Evolutionary conservation across 2,329 filamentous ascomycete genomes (phyloP), one percentile per base, ranked within the genome.

Genomic region (Geosmithia morbida): DNA sequence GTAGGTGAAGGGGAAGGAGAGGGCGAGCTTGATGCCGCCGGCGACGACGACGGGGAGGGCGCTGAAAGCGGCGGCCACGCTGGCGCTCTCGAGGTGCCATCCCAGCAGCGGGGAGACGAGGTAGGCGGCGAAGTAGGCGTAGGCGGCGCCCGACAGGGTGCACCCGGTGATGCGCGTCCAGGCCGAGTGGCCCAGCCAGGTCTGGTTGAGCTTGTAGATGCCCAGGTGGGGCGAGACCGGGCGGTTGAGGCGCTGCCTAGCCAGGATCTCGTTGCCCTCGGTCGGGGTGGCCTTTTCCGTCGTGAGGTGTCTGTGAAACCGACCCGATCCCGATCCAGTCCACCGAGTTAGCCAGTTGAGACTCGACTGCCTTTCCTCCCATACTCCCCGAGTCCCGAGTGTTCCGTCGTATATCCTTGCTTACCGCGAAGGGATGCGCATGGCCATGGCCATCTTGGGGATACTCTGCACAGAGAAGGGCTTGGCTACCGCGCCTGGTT

Each of bases 161-260:
- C 74, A 68, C 58, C 87, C 89, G n/a, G 87, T 90, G 69, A 95
- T 79, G 59, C 89, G 87, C 71, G 88, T 85, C 67, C 86, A 74
- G 54, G 75, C 73, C 49, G 72, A 79, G 56, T 80, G 81, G 55
- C 75, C 74, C 65, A 86, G 82, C 83, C 82, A 95, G 57, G 87
- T 92, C 68, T 96, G 85, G 66, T 87, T 80, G 50, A 83, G 77
- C 64, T 79, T 76, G 80, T 96, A 96, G 76, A 94, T 89, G 59
- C 69, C 64, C 52, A 96, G 78, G 63, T 96, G 88, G 48, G 89
- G 89, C 43, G 87, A 76, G 57, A 95, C 74, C 61, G 89, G 89
- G 46, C 89, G 89, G 59, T 75, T 67, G 48, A 83, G 74, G 58
- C 89, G 89, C 72, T 96, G 89, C 60, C 79, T 71, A 58, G 77